These are phyloP conservation scores for Exophiala alcalophila DNA, from an alignment of 2,329 filamentous ascomycete species.

Conservation along the genomic window DNA sequence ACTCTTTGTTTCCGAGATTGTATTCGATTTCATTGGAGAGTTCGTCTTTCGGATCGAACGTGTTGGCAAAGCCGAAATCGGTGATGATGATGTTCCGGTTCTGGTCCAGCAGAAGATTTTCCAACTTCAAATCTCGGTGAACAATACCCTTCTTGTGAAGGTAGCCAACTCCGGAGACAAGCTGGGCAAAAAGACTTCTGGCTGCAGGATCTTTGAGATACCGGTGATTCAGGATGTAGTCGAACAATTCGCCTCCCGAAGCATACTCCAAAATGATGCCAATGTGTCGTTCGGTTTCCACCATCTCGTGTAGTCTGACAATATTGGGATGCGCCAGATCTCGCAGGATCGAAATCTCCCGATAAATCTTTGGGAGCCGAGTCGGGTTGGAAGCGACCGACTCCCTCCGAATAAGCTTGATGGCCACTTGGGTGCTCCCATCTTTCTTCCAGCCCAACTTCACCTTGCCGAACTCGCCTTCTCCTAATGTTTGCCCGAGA, in stretches of 20 bases:
- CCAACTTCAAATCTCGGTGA: slow-evolving; percentile 91
- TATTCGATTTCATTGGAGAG: slow-evolving; percentile 86
- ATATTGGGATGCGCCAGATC: slow-evolving; percentile 94
- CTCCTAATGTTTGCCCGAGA: slow-evolving; percentile 89
- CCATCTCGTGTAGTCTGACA: slow-evolving; percentile 95
- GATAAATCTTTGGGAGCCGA: slow-evolving; percentile 91
- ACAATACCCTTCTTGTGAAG: slow-evolving; percentile 98
- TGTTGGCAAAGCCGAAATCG: slow-evolving; percentile 98
- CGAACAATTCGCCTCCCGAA: slow-evolving; percentile 94
- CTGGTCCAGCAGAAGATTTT: slow-evolving; percentile 90
- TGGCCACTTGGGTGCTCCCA: slow-evolving; percentile 89
- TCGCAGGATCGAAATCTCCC: slow-evolving; percentile 87
- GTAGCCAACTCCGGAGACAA: slow-evolving; percentile 95
- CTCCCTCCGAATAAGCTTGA: slow-evolving; percentile 95
- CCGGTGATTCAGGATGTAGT: slow-evolving; percentile 94
- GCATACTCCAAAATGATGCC: slow-evolving; percentile 98
- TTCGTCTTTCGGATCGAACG: slow-evolving; percentile 85
- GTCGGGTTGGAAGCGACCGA: slow-evolving; percentile 83
- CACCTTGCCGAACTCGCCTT: slow-evolving; percentile 98
- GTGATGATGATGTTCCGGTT: slow-evolving; percentile 99
- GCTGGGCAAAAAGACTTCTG: slow-evolving; percentile 85
- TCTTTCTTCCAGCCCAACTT: slow-evolving; percentile 98
- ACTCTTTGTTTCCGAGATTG: slow-evolving; percentile 80
- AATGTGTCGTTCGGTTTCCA: slow-evolving; percentile 94
- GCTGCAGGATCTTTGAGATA: slow-evolving; percentile 94